Percentiles rank a stretch among this genome's conserved stretches.
Evolutionary conservation across 108 stramenopile species (phyloP).

Genomic region (Pseudonitzschia multistriata): DNA sequence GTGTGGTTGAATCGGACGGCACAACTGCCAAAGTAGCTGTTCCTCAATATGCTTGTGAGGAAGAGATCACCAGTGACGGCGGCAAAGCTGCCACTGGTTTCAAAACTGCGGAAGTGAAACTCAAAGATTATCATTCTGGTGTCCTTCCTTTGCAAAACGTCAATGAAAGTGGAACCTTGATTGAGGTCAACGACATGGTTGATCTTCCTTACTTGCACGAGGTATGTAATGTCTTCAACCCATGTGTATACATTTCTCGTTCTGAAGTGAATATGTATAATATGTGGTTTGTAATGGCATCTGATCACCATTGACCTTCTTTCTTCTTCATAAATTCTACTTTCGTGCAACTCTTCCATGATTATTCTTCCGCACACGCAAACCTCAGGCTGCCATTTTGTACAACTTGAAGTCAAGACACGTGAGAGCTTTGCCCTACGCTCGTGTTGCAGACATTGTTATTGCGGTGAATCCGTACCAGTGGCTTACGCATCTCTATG

Average conservation of each 20-base stretch:
- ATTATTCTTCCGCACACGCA: background rate
- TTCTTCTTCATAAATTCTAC: conserved; percentile 19
- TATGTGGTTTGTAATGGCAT: conserved; percentile 13
- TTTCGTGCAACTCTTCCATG: background rate
- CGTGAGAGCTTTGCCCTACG: conserved; percentile 67
- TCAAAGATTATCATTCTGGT: conserved; percentile 65
- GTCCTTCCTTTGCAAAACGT: conserved; percentile 67
- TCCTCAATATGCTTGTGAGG: conserved; percentile 37
- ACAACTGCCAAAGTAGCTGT: conserved; percentile 41
- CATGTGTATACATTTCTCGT: background rate
- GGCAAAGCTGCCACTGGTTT: conserved; percentile 39
- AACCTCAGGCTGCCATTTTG: conserved; percentile 72
- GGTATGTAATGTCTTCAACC: conserved; percentile 23
- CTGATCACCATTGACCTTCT: background rate
- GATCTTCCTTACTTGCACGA: conserved; percentile 86
- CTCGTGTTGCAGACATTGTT: conserved; percentile 84
- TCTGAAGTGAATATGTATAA: too few species aligned
- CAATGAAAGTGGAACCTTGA: conserved; percentile 31
- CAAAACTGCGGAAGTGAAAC: conserved; percentile 47
- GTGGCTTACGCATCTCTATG: conserved; percentile 69
- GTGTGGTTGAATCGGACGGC: conserved; percentile 37
- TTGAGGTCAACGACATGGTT: conserved; percentile 69
- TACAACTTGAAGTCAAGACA: conserved; percentile 80
- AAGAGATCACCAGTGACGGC: conserved; percentile 43
- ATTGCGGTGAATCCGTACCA: conserved; percentile 91